Percentiles rank a stretch among this genome's conserved stretches.
Conservation (phyloP, 2,329 filamentous ascomycete genomes). For the Moelleriella libera region DNA sequence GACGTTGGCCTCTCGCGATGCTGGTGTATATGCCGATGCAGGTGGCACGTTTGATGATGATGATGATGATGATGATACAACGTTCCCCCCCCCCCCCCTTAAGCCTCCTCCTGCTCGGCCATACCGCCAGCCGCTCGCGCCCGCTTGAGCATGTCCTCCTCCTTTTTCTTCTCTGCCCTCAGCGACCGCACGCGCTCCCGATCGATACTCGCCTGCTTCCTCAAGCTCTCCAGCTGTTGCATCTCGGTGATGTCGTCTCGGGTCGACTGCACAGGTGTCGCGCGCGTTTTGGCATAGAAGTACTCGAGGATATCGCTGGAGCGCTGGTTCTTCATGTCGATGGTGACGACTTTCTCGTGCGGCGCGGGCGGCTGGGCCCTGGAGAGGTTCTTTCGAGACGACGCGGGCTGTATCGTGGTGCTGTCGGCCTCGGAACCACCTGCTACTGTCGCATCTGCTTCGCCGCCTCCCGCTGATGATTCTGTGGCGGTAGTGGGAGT, state of each 20-base stretch:
- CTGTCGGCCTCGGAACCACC: constrained; percentile 12
- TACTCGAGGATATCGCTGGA: constrained; percentile 48
- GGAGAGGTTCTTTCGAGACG: constrained; percentile 31
- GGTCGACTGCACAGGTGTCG: constrained; percentile 39
- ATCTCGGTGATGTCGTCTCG: constrained; percentile 45
- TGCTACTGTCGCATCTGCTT: constrained; percentile 1
- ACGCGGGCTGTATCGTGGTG: constrained; percentile 25
- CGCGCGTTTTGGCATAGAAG: constrained; percentile 49
- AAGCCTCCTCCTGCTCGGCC: constrained; percentile 17
- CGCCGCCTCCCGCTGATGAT: too few relatives aligned
- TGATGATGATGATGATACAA: not conserved
- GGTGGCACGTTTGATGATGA: not conserved
- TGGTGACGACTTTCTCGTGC: constrained; percentile 34
- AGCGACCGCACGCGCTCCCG: constrained; percentile 36
- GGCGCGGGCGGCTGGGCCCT: constrained; percentile 32
- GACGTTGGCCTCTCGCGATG: too few relatives aligned
- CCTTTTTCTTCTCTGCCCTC: constrained; percentile 43
- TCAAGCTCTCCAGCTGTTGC: constrained; percentile 39
- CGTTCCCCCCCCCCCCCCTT: not conserved
- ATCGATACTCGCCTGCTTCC: constrained; percentile 37
- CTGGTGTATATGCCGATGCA: too few relatives aligned
- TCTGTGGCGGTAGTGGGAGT: too few relatives aligned
- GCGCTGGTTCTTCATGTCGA: constrained; percentile 50
- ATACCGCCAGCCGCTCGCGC: constrained; percentile 24
- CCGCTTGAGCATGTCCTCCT: constrained; percentile 36